Conservation (phyloP, 805 yeast species). For the Debaryomyces tyrocola region DNA sequence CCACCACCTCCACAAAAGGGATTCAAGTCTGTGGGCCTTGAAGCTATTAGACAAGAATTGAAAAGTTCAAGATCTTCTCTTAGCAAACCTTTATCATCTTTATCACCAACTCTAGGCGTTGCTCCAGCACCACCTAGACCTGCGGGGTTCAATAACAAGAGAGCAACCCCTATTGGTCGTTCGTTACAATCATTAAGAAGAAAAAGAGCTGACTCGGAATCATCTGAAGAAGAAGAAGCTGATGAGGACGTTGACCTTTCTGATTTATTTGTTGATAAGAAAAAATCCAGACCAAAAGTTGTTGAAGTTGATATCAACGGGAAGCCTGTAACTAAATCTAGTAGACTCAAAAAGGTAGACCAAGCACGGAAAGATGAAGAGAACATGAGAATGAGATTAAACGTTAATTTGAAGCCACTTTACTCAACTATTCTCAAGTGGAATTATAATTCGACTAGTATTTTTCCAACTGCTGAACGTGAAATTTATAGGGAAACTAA, state of each 20-base stretch:
- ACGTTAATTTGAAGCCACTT: constrained; percentile 75
- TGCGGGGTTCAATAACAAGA: constrained; percentile 50
- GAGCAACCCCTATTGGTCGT: constrained; percentile 29
- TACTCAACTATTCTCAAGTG: constrained; percentile 70
- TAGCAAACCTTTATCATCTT: constrained; percentile 19
- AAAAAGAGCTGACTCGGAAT: constrained; percentile 30
- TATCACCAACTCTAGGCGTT: constrained; percentile 3
- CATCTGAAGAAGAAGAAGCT: constrained; percentile 36
- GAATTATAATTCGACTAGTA: constrained; percentile 62
- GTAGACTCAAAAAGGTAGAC: constrained; percentile 29
- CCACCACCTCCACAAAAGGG: constrained; percentile 32
- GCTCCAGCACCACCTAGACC: constrained; percentile 54
- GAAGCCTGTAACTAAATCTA: constrained; percentile 25
- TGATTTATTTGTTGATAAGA: constrained; percentile 39
- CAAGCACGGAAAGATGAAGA: constrained; percentile 58
- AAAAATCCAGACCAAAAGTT: constrained; percentile 33
- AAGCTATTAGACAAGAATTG: constrained; percentile 33
- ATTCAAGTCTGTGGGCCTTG: constrained; percentile 31
- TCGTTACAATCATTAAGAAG: constrained; percentile 36
- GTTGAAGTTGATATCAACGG: constrained; percentile 48
- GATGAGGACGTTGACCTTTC: constrained; percentile 37
- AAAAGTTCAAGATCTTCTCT: constrained; percentile 18
- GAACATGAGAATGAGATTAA: constrained; percentile 73
- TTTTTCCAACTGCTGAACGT: constrained; percentile 56
- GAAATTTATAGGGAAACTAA: constrained; percentile 48